Percentiles rank a stretch among this genome's conserved stretches.
phyloP scores from a whole-genome alignment of 805 yeast species.

The Kluyveromyces nonfermentans region DNA sequence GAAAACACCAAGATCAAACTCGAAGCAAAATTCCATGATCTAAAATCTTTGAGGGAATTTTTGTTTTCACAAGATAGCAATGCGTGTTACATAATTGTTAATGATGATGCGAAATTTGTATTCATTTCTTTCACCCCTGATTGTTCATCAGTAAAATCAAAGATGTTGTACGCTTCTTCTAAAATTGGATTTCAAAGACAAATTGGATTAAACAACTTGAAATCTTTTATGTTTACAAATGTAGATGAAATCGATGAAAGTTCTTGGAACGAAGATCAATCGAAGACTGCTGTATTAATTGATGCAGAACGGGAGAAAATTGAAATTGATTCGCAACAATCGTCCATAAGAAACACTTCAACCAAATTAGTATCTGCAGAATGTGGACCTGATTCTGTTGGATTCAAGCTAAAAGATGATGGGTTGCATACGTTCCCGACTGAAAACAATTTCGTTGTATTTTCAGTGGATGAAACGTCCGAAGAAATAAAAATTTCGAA shows the following conservation, averaged over 20 bases:
- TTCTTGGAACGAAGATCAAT: conserved; percentile 8
- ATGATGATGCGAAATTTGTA: conserved; percentile 22
- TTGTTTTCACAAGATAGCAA: conserved; percentile 24
- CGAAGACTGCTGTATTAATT: conserved; percentile 12
- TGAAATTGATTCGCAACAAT: conserved; percentile 24
- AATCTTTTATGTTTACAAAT: conserved; percentile 28
- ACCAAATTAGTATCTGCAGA: conserved; percentile 1
- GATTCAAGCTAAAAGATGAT: conserved; percentile 17
- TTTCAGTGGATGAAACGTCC: conserved; percentile 38
- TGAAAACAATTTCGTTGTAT: conserved; percentile 36
- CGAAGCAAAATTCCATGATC: conserved; percentile 17
- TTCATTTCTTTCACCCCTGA: conserved; percentile 88
- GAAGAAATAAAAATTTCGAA: conserved; percentile 41
- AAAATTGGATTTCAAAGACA: conserved; percentile 67
- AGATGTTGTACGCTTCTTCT: conserved; percentile 92
- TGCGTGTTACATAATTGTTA: conserved; percentile 44
- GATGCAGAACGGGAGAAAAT: conserved; percentile 20
- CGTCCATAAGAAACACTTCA: conserved; percentile 10
- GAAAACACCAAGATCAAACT: conserved; percentile 18
- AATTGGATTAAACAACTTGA: conserved; percentile 46
- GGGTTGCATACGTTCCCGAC: conserved; percentile 12
- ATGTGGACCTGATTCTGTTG: conserved; percentile 7
- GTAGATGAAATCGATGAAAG: conserved; percentile 22
- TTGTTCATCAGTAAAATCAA: conserved; percentile 64
- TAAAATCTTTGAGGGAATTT: conserved; percentile 33